Evolutionary conservation across 2,329 filamentous ascomycete genomes (phyloP), one percentile per base, ranked within the genome.

Genomic region (Cercospora sesami): DNA sequence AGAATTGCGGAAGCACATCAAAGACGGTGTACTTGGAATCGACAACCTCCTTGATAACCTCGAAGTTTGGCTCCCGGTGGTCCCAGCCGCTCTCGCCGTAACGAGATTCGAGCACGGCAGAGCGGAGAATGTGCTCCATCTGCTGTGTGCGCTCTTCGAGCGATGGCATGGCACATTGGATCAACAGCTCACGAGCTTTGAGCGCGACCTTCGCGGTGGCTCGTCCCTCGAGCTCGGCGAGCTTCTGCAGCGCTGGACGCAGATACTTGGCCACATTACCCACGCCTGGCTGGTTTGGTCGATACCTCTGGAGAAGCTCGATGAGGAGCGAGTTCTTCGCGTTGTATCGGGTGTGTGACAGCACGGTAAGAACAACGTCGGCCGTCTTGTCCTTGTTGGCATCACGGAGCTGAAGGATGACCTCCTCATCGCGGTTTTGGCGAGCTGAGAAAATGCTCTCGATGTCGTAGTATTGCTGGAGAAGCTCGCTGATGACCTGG

Each of bases 21-120:
- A 97, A 97, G 72, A 99, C 95, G 51, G 94, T 98, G 84, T 96
- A 98, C 83, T 96, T 96, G 64, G 95, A 98, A 81, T 99, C 95
- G 63, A 99, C 93, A 33, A 99, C 94, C 81, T 99, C 95, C 85
- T 97, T 97, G 82, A 99, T 90, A 72, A 96, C 85, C 23, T 96
- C 91, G 64, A 96, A 84, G 81, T 91, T 92, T 59, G 95, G 95
- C 81, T 97, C 92, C 73, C 95, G 87, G 83, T 99, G 95, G 72
- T 97, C 94, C 91, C 92, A 97, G 62, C 94, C 94, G 69, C 92
- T 94, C 86, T 99, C 95, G 68, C 95, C 95, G 77, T 99, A 99
- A 74, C 92, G 90, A n/a, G 94, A 97, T 80, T 99, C 93, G 7
- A 97, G 89, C 23, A 99, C 95, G 0, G 95, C 94, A 28, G 94